Conservation (phyloP, 306 rosid genomes). For the Boehmeria nivea region DNA sequence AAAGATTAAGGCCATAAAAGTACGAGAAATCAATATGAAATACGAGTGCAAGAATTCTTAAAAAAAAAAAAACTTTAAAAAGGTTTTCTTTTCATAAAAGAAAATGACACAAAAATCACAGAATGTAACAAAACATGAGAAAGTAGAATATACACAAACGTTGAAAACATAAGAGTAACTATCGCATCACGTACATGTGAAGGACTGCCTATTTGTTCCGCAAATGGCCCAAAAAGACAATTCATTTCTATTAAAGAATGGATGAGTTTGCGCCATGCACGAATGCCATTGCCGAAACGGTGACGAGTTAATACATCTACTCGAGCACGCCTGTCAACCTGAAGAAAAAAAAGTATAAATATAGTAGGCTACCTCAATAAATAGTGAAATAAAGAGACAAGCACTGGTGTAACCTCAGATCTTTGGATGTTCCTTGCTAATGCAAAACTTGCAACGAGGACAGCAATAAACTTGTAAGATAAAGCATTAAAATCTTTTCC, state of each 20-base stretch:
- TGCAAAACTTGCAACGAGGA: constrained; percentile 96
- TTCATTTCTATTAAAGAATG: constrained; percentile 79
- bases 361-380: constrained; percentile 21
- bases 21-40: too few species aligned
- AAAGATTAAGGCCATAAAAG: constrained; percentile 9
- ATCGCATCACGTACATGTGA: constrained; percentile 61
- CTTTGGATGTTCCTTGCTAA: constrained; percentile 92
- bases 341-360: constrained; percentile 29
- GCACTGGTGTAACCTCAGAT: constrained; percentile 67
- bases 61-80: too few species aligned
- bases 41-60: too few species aligned
- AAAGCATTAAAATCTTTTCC: constrained; percentile 91
- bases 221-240: constrained; percentile 80
- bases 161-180: not conserved
- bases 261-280: constrained; percentile 88
- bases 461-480: constrained; percentile 86
- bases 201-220: constrained; percentile 61
- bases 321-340: constrained; percentile 89
- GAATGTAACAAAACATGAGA: not conserved
- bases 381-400: constrained; percentile 17
- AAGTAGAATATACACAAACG: not conserved
- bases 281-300: constrained; percentile 58
- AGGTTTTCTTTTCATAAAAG: too few species aligned
- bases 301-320: constrained; percentile 56
- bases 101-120: too few species aligned